phyloP scores from a whole-genome alignment of 352 stramenopile species.

The Pythium dissimile region DNA sequence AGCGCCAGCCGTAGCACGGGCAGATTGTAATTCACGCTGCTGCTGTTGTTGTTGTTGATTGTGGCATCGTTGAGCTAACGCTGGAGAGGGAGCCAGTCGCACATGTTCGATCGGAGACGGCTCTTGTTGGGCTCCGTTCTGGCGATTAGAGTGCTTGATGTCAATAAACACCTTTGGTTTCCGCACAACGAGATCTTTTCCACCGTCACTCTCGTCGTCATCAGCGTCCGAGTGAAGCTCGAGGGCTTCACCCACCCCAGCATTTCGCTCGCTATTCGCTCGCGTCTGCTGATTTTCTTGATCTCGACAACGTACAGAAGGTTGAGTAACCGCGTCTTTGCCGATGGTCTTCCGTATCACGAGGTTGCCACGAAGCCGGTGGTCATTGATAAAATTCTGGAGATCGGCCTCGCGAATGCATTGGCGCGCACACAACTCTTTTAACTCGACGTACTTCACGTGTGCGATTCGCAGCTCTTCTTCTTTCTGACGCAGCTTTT shows the following conservation, averaged over 20 bases:
- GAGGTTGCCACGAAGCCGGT: conserved; percentile 67
- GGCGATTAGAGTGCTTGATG: conserved; percentile 28
- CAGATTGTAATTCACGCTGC: not conserved
- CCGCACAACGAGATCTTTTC: conserved; percentile 28
- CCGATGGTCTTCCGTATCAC: conserved; percentile 37
- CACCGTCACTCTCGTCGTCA: conserved; percentile 20
- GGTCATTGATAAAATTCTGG: conserved; percentile 82
- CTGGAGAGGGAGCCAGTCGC: conserved; percentile 40
- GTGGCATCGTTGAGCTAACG: conserved; percentile 42
- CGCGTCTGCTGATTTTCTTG: not conserved
- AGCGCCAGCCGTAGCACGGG: not conserved
- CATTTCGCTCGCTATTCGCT: not conserved
- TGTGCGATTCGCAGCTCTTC: conserved; percentile 55
- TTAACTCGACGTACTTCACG: conserved; percentile 69
- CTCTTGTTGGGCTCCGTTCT: conserved; percentile 1
- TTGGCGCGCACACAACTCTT: conserved; percentile 70
- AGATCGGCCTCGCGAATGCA: conserved; percentile 72
- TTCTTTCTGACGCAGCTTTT: conserved; percentile 49
- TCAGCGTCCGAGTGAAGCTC: not conserved
- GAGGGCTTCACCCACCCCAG: too few species aligned
- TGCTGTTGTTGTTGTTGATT: conserved; percentile 12
- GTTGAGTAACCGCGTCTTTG: not conserved
- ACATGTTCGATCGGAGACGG: conserved; percentile 45
- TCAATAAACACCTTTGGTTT: conserved; percentile 50
- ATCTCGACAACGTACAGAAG: not conserved